Base-by-base conservation (phyloP, 139 green algal genomes). In the Coelastrella sp. region DNA sequence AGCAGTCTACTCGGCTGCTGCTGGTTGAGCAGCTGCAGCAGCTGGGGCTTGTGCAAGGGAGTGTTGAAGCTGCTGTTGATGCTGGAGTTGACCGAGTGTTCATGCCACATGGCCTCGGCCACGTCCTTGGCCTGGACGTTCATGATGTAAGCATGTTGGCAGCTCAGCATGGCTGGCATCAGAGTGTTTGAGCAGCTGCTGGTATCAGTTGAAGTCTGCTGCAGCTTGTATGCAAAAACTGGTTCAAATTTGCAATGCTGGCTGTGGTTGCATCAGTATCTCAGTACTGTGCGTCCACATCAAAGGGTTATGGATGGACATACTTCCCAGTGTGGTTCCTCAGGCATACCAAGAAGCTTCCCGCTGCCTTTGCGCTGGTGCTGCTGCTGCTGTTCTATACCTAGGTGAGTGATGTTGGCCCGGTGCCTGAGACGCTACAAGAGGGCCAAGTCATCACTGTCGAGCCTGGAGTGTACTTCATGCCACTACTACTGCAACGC, bases 21-120 rank as follows among this genome's bases (percentile, higher is more conserved):
- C 96, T 99, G 64, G 94, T 99, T 84, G 76, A 91, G 68, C 93
- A 89, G 14, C 94, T 99, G 56, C 80, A 86, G 54, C 81, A 56
- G 4, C 92, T 82, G 2, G 95, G 96, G 7, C 80, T 98, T 54
- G n/a, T 84, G 47, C 57, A 73, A 4, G 92, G 93, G 1, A 80
- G 91, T 19, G 73, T 97, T 10, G 95, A 97, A 0, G 96, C 96
- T 1, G 94, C 97, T 93, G 58, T 98, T 75, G 92, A 71, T 14
- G 84, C 93, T 8, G 86, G 96, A 74, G 73, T 99, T 60, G 96
- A 96, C 0, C 94, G 94, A 0, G 81, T 98, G 5, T 99, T 99
- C 96, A 98, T 99, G 97, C 97, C 97, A 4, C 97, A 99, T 83
- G 97, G 96, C 3, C 90, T 99, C 74, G 97, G 97, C 3, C 97